Percentiles rank a stretch among this genome's conserved stretches.
These are phyloP conservation scores for Ascochyta fabae DNA, from an alignment of 2,329 filamentous ascomycete genomes.

Conservation along the genomic window DNA sequence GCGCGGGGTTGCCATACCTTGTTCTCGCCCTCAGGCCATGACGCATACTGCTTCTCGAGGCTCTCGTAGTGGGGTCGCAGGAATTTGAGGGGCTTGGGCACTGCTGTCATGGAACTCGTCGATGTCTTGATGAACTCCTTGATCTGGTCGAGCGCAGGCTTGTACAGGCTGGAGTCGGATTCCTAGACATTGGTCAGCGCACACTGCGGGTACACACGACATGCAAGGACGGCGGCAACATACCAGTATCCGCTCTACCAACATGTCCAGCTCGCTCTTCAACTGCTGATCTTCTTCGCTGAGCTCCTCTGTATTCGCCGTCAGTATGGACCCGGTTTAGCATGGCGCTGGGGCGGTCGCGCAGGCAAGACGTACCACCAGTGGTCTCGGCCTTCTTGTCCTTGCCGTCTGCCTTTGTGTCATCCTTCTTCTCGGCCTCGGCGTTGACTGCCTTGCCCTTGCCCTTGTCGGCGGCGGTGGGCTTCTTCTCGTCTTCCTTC, in stretches of 20 bases:
- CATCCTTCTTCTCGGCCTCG: slow-evolving; percentile 64
- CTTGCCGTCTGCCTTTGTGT: slow-evolving; percentile 74
- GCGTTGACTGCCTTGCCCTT: slow-evolving; percentile 88
- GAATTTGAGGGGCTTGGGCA: slow-evolving; percentile 98
- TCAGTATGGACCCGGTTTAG: slow-evolving; percentile 32
- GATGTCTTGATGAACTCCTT: slow-evolving; percentile 99
- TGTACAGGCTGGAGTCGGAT: slow-evolving; percentile 84
- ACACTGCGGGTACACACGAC: slow-evolving; percentile 9
- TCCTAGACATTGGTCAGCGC: slow-evolving; percentile 65
- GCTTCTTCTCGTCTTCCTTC: slow-evolving; percentile 86
- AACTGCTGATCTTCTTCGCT: slow-evolving; percentile 98
- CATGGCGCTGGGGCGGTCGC: slow-evolving; percentile 18
- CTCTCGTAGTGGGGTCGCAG: slow-evolving; percentile 94
- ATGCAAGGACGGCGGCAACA: slow-evolving; percentile 18
- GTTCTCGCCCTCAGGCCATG: slow-evolving; percentile 83
- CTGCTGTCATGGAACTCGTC: slow-evolving; percentile 98
- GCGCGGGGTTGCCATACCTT: slow-evolving; percentile 63
- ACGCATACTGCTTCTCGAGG: slow-evolving; percentile 84
- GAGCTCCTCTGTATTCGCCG: slow-evolving; percentile 75
- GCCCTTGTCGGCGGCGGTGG: slow-evolving; percentile 87
- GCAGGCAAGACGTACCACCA: slow-evolving; percentile 54
- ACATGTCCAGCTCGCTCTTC: slow-evolving; percentile 97
- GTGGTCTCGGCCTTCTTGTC: slow-evolving; percentile 73
- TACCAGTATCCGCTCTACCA: slow-evolving; percentile 93
- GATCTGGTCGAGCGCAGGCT: slow-evolving; percentile 91